phyloP scores from a whole-genome alignment of 1,284 basidiomycete species.

The Trichosporon asahii region DNA sequence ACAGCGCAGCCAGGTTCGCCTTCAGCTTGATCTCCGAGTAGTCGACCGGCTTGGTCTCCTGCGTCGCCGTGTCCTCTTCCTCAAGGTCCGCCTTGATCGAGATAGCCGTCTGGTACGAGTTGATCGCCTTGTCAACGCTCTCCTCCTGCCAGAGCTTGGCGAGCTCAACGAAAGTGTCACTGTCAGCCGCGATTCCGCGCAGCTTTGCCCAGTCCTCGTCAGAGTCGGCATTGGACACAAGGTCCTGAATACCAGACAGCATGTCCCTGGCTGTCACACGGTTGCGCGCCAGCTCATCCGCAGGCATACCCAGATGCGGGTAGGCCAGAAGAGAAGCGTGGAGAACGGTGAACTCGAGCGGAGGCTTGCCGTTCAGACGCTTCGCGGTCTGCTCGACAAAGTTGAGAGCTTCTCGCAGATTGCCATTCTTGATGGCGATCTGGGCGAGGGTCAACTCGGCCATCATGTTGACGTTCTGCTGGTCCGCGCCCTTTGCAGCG shows the following conservation, averaged over 20 bases:
- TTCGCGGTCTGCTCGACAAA: constrained; percentile 70
- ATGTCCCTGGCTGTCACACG: constrained; percentile 70
- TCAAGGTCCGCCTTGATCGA: constrained; percentile 37
- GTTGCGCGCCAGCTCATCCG: constrained; percentile 68
- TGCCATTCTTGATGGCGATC: constrained; percentile 75
- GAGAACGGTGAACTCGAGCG: constrained; percentile 76
- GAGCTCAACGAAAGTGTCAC: constrained; percentile 80
- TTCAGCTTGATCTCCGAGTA: constrained; percentile 55
- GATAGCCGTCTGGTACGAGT: constrained; percentile 69
- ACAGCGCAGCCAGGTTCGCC: constrained; percentile 77
- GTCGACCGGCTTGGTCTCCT: constrained; percentile 29
- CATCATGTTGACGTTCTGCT: constrained; percentile 60
- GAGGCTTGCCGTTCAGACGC: constrained; percentile 46
- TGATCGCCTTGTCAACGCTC: constrained; percentile 66
- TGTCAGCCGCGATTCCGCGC: constrained; percentile 65
- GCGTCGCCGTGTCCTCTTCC: constrained; percentile 15
- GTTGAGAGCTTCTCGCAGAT: constrained; percentile 61
- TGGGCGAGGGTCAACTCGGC: constrained; percentile 82
- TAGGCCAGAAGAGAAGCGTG: constrained; percentile 80
- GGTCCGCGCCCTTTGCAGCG: constrained; percentile 68
- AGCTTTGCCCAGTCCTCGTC: constrained; percentile 52
- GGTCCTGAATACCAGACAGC: constrained; percentile 69
- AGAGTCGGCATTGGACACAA: constrained; percentile 56
- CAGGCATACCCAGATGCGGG: constrained; percentile 71
- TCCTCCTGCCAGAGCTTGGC: constrained; percentile 82